Evolutionary conservation across 2,329 filamentous ascomycete species (phyloP), one percentile per base, ranked within the genome.

Genomic region (Aulographum hederae): DNA sequence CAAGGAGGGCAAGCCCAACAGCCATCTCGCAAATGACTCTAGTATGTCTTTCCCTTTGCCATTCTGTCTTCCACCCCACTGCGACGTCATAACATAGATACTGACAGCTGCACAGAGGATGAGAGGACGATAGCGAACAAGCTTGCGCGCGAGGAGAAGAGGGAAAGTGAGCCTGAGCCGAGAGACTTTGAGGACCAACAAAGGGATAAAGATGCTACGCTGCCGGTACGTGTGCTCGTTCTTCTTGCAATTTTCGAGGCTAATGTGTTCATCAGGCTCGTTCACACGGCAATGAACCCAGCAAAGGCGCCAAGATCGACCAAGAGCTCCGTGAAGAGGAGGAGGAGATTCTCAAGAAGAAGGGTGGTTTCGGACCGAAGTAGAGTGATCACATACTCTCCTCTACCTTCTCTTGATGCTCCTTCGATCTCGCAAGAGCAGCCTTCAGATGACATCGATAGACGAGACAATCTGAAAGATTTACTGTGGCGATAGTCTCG

Each of bases 221-320:
- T 57, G 27, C 55, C 56, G 11, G 50, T 54, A 45, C 34, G 45
- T 43, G 19, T 11, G 20, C 29, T 5, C 30, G 38, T 16, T 39
- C 33, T 20, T 17, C 6, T 19, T 11, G 11, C 8, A 8, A 11
- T 29, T 29, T 29, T 14, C 27, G 11, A 23, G 6, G 29, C 13
- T 31, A 26, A 10, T 28, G 8, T 26, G 11, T 16, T 29, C 11
- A n/a, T n/a, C 26, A 54, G 69, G 77, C 76, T 34, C 66, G 56
- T 41, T 47, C 62, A 39, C 76, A 84, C 46, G 76, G 76, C 37
- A 82, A 82, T 48, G 64, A 81, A 55, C 78, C 77, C 2, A 77
- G 70, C 14, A 69, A 61, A 45, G 77, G 78, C 13, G 78, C 77
- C 16, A 67, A 77, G 61, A 64, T 81, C 35, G 78, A 84, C 50